These are phyloP conservation scores for Penicillium sp. DNA, from an alignment of 2,329 filamentous ascomycete species.

Conservation along the genomic window DNA sequence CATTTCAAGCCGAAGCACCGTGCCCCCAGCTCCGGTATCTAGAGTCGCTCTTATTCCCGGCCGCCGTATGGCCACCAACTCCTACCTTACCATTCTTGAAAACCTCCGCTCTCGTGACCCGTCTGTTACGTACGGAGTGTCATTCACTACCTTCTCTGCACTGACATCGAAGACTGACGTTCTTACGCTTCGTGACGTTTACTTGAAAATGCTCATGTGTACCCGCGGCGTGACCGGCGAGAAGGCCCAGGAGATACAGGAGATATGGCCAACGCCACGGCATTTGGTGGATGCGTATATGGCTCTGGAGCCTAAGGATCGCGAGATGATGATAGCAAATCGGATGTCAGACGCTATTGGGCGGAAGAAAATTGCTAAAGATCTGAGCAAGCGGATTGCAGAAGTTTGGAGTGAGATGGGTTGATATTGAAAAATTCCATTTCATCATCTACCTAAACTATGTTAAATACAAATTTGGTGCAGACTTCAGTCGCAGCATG, in stretches of 20 bases:
- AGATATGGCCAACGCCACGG: conserved; percentile 69
- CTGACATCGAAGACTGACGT: conserved; percentile 71
- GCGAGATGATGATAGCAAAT: conserved; percentile 57
- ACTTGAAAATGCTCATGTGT: conserved; percentile 82
- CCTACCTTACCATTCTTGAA: conserved; percentile 63
- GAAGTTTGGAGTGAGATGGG: conserved; percentile 61
- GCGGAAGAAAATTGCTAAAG: conserved; percentile 64
- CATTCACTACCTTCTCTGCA: conserved; percentile 66
- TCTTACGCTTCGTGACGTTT: conserved; percentile 70
- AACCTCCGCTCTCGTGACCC: conserved; percentile 54
- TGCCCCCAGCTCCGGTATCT: conserved; percentile 19
- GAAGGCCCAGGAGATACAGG: conserved; percentile 75
- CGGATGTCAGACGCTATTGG: conserved; percentile 58
- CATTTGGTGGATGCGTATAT: conserved; percentile 69
- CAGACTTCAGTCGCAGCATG: background rate
- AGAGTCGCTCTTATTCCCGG: conserved; percentile 59
- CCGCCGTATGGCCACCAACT: conserved; percentile 52
- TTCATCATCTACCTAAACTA: background rate
- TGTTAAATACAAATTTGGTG: background rate
- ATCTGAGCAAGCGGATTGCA: conserved; percentile 64
- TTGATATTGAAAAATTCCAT: conserved; percentile 7
- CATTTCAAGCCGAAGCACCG: conserved; percentile 40
- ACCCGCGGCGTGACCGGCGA: conserved; percentile 70
- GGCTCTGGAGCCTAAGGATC: conserved; percentile 51
- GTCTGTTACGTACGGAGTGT: conserved; percentile 56